Percentiles rank a stretch among this genome's conserved stretches.
phyloP scores from a whole-genome alignment of 352 stramenopile genomes.

The Phytophthora agathidicida region DNA sequence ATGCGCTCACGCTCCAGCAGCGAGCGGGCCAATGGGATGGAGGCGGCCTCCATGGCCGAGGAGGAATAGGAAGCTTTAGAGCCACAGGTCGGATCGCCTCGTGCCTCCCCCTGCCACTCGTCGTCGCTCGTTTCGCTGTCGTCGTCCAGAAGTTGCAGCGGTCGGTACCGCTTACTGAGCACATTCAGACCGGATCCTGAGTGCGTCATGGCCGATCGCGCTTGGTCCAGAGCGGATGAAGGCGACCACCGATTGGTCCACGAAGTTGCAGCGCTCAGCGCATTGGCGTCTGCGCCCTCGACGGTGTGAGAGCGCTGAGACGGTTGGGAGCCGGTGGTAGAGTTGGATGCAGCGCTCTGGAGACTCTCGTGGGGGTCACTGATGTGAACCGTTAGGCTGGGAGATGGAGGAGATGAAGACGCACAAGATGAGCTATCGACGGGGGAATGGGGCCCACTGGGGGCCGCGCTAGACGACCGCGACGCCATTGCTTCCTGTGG shows the following conservation, averaged over 20 bases:
- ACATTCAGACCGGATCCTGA: conserved; percentile 3
- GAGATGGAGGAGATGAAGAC: neutral
- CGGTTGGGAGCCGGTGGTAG: neutral
- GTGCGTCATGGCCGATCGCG: conserved; percentile 23
- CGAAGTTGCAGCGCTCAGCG: neutral
- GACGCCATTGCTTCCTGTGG: conserved; percentile 13
- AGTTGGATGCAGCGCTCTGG: conserved; percentile 3
- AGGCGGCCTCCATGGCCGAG: conserved; percentile 20
- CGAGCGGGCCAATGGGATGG: conserved; percentile 34
- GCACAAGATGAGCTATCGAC: conserved; percentile 10
- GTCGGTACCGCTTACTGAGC: conserved; percentile 25
- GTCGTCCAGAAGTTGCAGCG: conserved; percentile 36
- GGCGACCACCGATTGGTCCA: conserved; percentile 29
- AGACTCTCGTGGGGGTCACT: neutral
- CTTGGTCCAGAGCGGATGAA: conserved; percentile 18
- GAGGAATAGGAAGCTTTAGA: conserved; percentile 4
- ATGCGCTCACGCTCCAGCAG: conserved; percentile 58
- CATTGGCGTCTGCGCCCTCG: neutral
- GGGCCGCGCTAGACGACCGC: conserved; percentile 1
- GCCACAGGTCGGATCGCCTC: conserved; percentile 9
- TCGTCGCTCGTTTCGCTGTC: conserved; percentile 29
- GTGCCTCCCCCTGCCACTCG: conserved; percentile 31
- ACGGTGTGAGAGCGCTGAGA: neutral
- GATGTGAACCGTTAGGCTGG: conserved; percentile 15
- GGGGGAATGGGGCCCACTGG: neutral